A percentile compares a stretch with the other conserved stretches of the same genome.
Evolutionary conservation across 2,329 filamentous ascomycete genomes (phyloP).

Genomic region (Tympanopsis confertula): DNA sequence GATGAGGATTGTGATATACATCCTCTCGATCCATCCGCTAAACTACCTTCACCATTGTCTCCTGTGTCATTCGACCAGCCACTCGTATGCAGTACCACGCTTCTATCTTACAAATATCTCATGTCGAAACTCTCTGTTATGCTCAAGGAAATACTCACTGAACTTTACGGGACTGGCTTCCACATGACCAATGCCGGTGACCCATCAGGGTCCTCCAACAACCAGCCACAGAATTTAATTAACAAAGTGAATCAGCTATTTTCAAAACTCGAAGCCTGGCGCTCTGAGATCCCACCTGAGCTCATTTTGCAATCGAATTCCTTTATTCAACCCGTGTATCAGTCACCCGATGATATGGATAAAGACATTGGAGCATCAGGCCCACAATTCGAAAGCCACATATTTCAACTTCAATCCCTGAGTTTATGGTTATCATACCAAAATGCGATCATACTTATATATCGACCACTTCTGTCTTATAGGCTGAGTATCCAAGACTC

Average conservation of each 20-base stretch:
- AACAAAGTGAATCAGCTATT: not conserved
- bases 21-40: slow-evolving; percentile 12
- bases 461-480: slow-evolving; percentile 13
- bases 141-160: not conserved
- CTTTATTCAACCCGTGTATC: too few species aligned
- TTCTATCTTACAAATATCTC: not conserved
- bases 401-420: slow-evolving; percentile 18
- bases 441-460: slow-evolving; percentile 17
- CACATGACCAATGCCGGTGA: not conserved
- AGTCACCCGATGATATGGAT: not conserved
- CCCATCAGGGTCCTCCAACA: not conserved
- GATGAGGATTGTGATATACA: slow-evolving; percentile 19
- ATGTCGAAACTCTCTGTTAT: slow-evolving; percentile 2
- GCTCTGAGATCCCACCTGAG: not conserved
- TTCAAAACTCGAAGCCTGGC: not conserved
- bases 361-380: slow-evolving; percentile 10
- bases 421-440: slow-evolving; percentile 18
- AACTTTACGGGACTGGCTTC: not conserved
- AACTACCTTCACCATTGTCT: slow-evolving; percentile 5
- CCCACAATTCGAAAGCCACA: slow-evolving; percentile 10
- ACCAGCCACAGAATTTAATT: not conserved
- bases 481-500: slow-evolving; percentile 2
- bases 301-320: not conserved
- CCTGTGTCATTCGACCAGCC: not conserved
- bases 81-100: not conserved